Evolutionary conservation across 108 stramenopile species (phyloP), one percentile per base, ranked within the genome.

Genomic region (Schizochytrium sp.): DNA sequence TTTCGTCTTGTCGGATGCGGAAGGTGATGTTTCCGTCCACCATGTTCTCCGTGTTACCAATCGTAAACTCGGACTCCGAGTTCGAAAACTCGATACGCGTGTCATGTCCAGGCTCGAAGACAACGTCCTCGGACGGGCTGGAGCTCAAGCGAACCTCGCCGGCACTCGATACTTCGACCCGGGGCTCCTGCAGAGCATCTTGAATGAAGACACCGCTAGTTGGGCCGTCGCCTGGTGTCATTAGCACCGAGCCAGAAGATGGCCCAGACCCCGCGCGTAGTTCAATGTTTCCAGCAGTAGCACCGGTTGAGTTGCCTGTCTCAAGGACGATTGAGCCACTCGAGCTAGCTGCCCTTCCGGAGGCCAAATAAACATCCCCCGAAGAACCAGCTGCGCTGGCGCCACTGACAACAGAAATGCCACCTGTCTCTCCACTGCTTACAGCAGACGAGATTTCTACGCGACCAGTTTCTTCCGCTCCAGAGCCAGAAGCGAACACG

Each of bases 11-110:
- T 0, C 90, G 55, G 14, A 48, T 41, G 44, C 71, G 45, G 5
- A 58, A 88, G 44, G 57, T 5, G 89, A 90, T 92, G 76, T 83
- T 83, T 10, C 93, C 93, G n/a, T 93, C 89, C 5, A 90, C 91
- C n/a, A 92, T 93, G 89, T 93, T 93, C n/a, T 45, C 19, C 14
- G 92, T 93, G 53, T 91, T 92, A 21, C 89, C 90, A 34, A 93
- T 60, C 47, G 72, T 72, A 34, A 93, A 69, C 41, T 92, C 57
- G 55, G 90, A 89, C 87, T 47, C 91, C 91, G 91, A 47, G 92
- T 93, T 53, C 92, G 88, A 25, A 28, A 43, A 93, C 53, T 93
- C 87, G 57, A 93, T 88, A 14, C 87, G 63, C 23, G 89, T 91
- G 5, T 93, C 92, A 21, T 90, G 88, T 21, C 92, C 72, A 8